Evolutionary conservation across 495 filamentous ascomycete genomes (phyloP).

Genomic region (Entonaema liquescens): DNA sequence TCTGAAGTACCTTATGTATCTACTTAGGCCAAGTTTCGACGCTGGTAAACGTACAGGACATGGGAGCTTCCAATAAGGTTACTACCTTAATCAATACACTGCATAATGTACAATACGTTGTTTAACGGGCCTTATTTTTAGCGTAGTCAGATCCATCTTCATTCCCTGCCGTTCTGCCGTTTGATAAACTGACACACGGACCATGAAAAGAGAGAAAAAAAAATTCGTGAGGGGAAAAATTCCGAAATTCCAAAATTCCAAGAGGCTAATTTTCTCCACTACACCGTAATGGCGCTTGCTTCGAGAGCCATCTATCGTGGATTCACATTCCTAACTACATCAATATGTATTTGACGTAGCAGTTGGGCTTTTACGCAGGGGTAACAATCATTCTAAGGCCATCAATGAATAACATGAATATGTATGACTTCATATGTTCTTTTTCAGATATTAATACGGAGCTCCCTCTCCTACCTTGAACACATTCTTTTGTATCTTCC

Average conservation of each 20-base stretch:
- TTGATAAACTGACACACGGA: slow-evolving; percentile 1
- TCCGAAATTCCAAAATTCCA: background rate
- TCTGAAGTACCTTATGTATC: slow-evolving; percentile 13
- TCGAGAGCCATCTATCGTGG: background rate
- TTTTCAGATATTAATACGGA: slow-evolving; percentile 5
- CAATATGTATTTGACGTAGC: slow-evolving; percentile 18
- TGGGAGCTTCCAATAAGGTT: background rate
- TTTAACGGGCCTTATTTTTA: slow-evolving; percentile 23
- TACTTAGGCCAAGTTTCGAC: background rate
- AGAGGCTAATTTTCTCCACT: slow-evolving; percentile 8
- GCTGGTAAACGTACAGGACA: background rate
- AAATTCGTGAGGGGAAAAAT: background rate
- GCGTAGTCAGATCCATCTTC: too few species aligned
- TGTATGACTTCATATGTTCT: slow-evolving; percentile 27
- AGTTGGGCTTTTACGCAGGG: background rate
- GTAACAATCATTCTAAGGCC: background rate
- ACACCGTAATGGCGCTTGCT: slow-evolving; percentile 4
- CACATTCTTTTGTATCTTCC: background rate
- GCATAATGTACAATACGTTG: background rate
- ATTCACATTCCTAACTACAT: slow-evolving; percentile 3
- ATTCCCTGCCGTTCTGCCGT: background rate
- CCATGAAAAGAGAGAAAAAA: background rate
- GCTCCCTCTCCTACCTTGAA: background rate
- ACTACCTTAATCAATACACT: background rate
- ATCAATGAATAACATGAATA: slow-evolving; percentile 3